Evolutionary conservation across 768 basidiomycete species (phyloP).

Genomic region (Auricularia sp.): DNA sequence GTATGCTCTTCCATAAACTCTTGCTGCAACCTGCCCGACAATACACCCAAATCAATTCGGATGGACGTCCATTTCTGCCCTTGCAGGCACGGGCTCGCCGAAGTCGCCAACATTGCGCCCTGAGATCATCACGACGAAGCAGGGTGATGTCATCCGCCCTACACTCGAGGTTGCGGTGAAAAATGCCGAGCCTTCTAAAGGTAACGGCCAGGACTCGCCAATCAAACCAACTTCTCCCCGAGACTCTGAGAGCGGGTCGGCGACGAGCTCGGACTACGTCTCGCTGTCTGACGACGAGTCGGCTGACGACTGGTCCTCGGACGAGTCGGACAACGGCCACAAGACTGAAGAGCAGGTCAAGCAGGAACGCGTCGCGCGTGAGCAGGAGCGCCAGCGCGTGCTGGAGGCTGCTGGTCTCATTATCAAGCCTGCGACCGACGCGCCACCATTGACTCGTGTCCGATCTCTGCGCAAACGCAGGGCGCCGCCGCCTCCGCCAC

Average conservation of each 20-base stretch:
- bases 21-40: slow-evolving; percentile 1
- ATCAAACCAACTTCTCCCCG: background rate
- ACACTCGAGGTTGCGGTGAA: background rate
- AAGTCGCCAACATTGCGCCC: background rate
- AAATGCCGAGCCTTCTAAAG: background rate
- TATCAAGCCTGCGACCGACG: slow-evolving; percentile 49
- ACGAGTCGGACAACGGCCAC: slow-evolving; percentile 24
- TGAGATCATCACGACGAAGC: background rate
- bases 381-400: slow-evolving; percentile 67
- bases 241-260: background rate
- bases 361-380: slow-evolving; percentile 50
- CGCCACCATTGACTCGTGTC: slow-evolving; percentile 31
- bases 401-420: slow-evolving; percentile 84
- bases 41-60: slow-evolving; percentile 2
- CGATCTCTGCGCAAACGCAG: slow-evolving; percentile 26
- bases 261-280: slow-evolving; percentile 10
- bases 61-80: background rate
- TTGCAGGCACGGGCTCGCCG: background rate
- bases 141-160: background rate
- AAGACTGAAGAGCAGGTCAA: slow-evolving; percentile 33
- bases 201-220: background rate
- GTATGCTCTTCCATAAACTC: slow-evolving; percentile 12
- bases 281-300: slow-evolving; percentile 33
- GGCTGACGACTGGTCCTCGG: slow-evolving; percentile 13
- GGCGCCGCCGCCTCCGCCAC: slow-evolving; percentile 15